These are phyloP conservation scores for Suillus variegatus DNA, from an alignment of 768 basidiomycete genomes.

Conservation along the genomic window DNA sequence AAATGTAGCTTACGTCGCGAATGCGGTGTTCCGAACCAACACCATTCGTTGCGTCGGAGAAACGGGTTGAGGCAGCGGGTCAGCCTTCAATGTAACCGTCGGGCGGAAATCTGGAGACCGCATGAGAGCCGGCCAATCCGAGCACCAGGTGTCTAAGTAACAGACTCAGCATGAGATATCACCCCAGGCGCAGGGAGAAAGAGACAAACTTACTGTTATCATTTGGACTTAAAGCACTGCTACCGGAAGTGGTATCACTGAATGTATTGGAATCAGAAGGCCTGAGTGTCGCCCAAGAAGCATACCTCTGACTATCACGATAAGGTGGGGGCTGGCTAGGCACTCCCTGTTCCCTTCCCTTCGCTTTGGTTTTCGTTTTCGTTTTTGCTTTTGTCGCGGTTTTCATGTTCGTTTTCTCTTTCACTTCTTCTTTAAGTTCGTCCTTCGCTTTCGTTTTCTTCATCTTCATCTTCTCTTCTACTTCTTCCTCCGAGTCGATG, in stretches of 20 bases:
- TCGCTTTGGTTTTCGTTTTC: no score
- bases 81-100: neutral
- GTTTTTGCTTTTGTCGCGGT: no score
- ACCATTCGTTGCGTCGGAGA: constrained; percentile 22
- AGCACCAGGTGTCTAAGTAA: no score
- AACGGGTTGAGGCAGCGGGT: constrained; percentile 21
- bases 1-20: constrained; percentile 25
- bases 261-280: no score
- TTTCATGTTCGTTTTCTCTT: no score
- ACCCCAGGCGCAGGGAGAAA: neutral
- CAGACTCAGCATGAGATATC: neutral
- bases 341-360: no score
- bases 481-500: constrained; percentile 8
- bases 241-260: neutral
- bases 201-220: neutral
- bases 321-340: neutral
- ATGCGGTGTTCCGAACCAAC: constrained; percentile 30
- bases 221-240: neutral
- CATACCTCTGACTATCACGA: no score
- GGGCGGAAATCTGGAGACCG: neutral
- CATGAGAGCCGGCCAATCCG: no score
- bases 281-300: no score
- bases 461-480: no score
- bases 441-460: no score
- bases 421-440: no score